A percentile compares a stretch with the other conserved stretches of the same genome.
phyloP scores from a whole-genome alignment of 257 asterid species.

The Salvia miltiorrhiza region DNA sequence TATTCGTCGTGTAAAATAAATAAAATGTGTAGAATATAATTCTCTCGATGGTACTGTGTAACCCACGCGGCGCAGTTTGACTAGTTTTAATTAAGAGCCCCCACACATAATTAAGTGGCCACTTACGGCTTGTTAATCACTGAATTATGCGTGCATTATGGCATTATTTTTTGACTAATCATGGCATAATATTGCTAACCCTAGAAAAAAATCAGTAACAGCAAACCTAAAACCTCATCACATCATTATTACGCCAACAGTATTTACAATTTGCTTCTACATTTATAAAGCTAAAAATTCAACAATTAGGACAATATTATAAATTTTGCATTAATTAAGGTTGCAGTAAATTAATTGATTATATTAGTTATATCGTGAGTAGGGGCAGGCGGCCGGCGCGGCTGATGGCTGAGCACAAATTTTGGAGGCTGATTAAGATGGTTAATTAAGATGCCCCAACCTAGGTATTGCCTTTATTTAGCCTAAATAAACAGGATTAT shows the following conservation, averaged over 20 bases:
- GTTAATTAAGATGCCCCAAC: not conserved
- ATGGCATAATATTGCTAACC: slow-evolving; percentile 17
- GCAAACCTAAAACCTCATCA: slow-evolving; percentile 2
- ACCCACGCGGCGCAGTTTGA: slow-evolving; percentile 18
- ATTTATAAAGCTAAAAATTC: not conserved
- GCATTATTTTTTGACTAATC: slow-evolving; percentile 25
- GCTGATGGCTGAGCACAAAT: slow-evolving; percentile 6
- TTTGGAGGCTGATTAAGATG: slow-evolving; percentile 6
- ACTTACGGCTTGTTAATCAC: slow-evolving; percentile 10
- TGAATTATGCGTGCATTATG: slow-evolving; percentile 33
- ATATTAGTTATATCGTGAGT: not conserved
- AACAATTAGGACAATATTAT: not conserved
- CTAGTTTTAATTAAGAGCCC: slow-evolving; percentile 17
- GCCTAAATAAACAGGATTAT: slow-evolving; percentile 13
- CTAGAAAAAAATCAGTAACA: not conserved
- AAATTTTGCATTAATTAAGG: slow-evolving; percentile 3
- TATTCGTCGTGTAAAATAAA: not conserved
- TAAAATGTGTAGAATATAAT: not conserved
- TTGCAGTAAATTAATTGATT: not conserved
- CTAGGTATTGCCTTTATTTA: not conserved
- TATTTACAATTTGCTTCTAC: not conserved
- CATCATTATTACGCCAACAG: not conserved
- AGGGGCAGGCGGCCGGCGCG: not conserved
- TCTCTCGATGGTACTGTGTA: not conserved
- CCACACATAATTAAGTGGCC: slow-evolving; percentile 24